Conservation (phyloP, 1,284 basidiomycete genomes). For the Kwoniella shivajii region DNA sequence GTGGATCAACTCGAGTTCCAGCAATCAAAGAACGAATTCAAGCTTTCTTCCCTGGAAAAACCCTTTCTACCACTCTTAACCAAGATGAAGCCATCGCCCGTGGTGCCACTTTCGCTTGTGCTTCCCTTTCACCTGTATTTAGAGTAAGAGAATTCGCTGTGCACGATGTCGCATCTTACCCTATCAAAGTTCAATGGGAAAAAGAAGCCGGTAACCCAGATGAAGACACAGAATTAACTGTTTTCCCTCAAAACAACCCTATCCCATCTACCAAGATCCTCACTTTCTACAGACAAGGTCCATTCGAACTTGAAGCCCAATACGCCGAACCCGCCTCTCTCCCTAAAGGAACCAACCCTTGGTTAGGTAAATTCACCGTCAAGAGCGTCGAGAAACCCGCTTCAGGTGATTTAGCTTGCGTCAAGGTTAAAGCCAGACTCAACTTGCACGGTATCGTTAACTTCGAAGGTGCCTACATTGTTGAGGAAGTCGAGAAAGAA, state of each 20-base stretch:
- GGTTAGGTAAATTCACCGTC: conserved; percentile 75
- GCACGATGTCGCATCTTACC: conserved; percentile 78
- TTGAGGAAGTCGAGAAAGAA: conserved; percentile 74
- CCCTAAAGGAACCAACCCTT: conserved; percentile 78
- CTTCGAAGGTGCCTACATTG: conserved; percentile 77
- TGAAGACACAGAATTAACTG: conserved; percentile 83
- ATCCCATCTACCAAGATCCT: conserved; percentile 91
- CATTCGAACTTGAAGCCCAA: conserved; percentile 80
- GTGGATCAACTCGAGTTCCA: conserved; percentile 69
- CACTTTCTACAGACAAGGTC: conserved; percentile 84
- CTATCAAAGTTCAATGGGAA: conserved; percentile 86
- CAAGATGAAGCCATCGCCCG: conserved; percentile 93
- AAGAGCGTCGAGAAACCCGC: conserved; percentile 70
- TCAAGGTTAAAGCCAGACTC: conserved; percentile 86
- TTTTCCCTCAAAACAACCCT: conserved; percentile 78
- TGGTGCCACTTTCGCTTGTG: conserved; percentile 90
- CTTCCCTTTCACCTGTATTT: conserved; percentile 92
- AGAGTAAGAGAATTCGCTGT: conserved; percentile 89
- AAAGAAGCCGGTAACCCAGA: conserved; percentile 71
- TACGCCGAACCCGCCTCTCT: conserved; percentile 71
- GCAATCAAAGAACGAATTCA: conserved; percentile 69
- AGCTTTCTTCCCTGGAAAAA: conserved; percentile 66
- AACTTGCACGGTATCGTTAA: conserved; percentile 82
- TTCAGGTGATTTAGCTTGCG: conserved; percentile 70
- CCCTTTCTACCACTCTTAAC: conserved; percentile 84